A percentile compares a stretch with the other conserved stretches of the same genome.
These are phyloP conservation scores for Ceratocystis cacaofunesta DNA, from an alignment of 2,329 filamentous ascomycete genomes.

Conservation along the genomic window DNA sequence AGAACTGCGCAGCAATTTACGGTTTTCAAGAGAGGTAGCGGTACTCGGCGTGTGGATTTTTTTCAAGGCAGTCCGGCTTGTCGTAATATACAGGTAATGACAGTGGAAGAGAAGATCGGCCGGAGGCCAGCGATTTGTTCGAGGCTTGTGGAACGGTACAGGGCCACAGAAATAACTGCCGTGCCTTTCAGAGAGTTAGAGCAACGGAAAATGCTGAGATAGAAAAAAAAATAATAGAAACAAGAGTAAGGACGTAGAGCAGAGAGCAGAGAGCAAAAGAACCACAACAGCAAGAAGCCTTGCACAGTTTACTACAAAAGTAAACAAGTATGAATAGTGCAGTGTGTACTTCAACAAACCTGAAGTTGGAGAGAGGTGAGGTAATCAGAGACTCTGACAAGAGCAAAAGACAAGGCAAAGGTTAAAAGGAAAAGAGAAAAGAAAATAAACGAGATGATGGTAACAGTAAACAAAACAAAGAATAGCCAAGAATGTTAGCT, in stretches of 20 bases:
- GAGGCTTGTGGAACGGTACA: background rate
- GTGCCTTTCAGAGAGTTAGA: background rate
- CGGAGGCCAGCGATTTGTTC: too few species aligned
- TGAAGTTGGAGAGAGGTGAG: background rate
- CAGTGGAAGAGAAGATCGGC: background rate
- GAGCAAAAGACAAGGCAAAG: conserved; percentile 16
- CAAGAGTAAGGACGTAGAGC: background rate
- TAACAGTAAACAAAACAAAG: conserved; percentile 15
- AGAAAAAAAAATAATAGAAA: background rate
- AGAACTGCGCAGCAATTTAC: background rate
- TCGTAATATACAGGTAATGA: background rate
- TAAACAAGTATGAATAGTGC: background rate
- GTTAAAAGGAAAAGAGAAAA: conserved; percentile 4
- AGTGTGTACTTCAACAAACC: background rate
- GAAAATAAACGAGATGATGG: conserved; percentile 11
- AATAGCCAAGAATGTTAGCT: background rate
- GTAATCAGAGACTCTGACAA: conserved; percentile 6
- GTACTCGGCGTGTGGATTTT: background rate
- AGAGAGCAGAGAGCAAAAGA: background rate
- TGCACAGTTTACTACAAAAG: background rate
- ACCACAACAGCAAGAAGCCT: background rate
- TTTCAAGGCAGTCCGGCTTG: background rate
- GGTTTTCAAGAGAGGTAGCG: background rate
- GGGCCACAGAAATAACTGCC: background rate
- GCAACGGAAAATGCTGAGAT: background rate